These are phyloP conservation scores for Aspergillus terreus DNA, from an alignment of 2,329 filamentous ascomycete species.

Conservation along the genomic window DNA sequence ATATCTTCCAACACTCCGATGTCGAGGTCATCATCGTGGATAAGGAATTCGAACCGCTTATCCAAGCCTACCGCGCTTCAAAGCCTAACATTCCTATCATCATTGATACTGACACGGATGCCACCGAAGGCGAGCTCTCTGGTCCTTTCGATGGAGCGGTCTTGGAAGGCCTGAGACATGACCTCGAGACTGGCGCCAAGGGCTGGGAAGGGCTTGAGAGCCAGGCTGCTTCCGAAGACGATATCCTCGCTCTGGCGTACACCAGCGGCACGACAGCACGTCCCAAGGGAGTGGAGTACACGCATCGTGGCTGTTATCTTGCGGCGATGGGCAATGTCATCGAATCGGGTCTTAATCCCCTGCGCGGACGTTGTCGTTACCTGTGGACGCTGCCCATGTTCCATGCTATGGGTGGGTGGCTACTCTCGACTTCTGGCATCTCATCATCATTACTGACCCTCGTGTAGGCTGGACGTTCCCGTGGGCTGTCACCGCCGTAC, in stretches of 20 bases:
- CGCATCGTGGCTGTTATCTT: conserved; percentile 81
- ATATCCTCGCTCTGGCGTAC: conserved; percentile 81
- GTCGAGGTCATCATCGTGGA: conserved; percentile 87
- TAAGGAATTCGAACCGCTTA: conserved; percentile 67
- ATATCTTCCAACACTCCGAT: conserved; percentile 85
- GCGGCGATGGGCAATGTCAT: conserved; percentile 81
- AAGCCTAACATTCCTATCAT: conserved; percentile 67
- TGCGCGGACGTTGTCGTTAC: conserved; percentile 69
- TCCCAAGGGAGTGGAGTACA: conserved; percentile 92
- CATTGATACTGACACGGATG: conserved; percentile 81
- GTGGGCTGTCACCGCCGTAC: conserved; percentile 86
- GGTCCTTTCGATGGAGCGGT: conserved; percentile 84
- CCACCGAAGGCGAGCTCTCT: conserved; percentile 65
- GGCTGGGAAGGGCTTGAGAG: conserved; percentile 76
- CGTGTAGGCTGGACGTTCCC: conserved; percentile 71
- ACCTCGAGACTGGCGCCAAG: conserved; percentile 59
- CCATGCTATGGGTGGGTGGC: conserved; percentile 54
- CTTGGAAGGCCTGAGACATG: conserved; percentile 71
- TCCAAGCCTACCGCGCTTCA: conserved; percentile 61
- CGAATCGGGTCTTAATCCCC: conserved; percentile 77
- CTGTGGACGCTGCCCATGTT: conserved; percentile 93
- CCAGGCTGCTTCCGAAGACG: conserved; percentile 71
- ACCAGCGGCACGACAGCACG: conserved; percentile 88
- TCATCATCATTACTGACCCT: conserved; percentile 27
- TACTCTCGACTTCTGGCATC: not conserved